These are phyloP conservation scores for Coprinellus micaceus DNA, from an alignment of 768 basidiomycete genomes.

Conservation along the genomic window DNA sequence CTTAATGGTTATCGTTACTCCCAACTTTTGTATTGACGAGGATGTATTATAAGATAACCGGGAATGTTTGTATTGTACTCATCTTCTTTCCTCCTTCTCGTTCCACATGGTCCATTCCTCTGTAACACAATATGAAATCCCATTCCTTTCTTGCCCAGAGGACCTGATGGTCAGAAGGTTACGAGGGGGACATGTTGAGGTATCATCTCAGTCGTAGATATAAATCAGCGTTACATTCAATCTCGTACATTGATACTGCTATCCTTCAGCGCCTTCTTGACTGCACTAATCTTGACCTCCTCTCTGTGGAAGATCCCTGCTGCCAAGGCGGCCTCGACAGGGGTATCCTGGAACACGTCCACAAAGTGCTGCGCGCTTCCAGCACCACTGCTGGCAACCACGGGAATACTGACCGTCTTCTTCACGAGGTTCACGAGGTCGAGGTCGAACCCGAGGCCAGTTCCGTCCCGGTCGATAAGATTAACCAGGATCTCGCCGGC, in stretches of 20 bases:
- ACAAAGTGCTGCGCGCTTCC: conserved; percentile 80
- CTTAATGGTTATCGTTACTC: conserved; percentile 2
- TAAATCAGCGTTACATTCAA: neutral
- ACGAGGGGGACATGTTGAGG: no score
- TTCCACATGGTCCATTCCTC: conserved; percentile 3
- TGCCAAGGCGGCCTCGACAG: conserved; percentile 87
- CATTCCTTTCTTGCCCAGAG: neutral
- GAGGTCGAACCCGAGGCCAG: conserved; percentile 87
- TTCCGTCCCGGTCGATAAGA: conserved; percentile 95
- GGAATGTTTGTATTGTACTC: conserved; percentile 6
- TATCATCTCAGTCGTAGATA: no score
- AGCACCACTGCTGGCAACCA: conserved; percentile 94
- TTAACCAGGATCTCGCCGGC: conserved; percentile 95
- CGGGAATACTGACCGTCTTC: conserved; percentile 77
- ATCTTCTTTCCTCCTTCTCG: conserved; percentile 1
- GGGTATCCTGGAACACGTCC: conserved; percentile 77
- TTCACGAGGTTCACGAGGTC: conserved; percentile 78
- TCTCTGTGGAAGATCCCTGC: conserved; percentile 96
- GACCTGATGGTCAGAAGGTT: neutral
- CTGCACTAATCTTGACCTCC: conserved; percentile 79
- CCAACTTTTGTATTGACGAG: neutral
- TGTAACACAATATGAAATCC: neutral
- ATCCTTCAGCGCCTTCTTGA: conserved; percentile 57
- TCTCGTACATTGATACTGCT: conserved; percentile 49
- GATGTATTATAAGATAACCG: conserved; percentile 13